A percentile compares a stretch with the other conserved stretches of the same genome.
phyloP scores from a whole-genome alignment of 148 eudicot species.

The Chenopodium suecicum region DNA sequence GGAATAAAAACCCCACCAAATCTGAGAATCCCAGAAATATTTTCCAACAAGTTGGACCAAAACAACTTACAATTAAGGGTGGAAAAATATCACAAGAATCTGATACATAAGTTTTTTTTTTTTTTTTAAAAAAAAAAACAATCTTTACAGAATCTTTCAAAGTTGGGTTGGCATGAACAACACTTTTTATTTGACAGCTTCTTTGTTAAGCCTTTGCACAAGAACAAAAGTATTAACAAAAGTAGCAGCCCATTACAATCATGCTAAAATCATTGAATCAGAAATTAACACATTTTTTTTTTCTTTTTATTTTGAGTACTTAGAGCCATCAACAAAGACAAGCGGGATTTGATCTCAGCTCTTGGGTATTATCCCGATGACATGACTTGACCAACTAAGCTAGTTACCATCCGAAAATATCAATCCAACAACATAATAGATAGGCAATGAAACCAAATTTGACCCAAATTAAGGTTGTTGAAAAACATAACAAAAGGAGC shows the following conservation, averaged over 20 bases:
- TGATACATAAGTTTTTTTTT: neutral
- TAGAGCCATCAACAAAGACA: no score
- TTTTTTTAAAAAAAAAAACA: neutral
- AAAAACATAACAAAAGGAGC: neutral
- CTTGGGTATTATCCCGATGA: no score
- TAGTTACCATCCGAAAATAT: neutral
- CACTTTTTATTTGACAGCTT: slow-evolving; percentile 10
- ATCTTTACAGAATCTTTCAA: slow-evolving; percentile 17
- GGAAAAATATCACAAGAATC: slow-evolving; percentile 21
- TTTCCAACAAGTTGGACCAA: slow-evolving; percentile 29
- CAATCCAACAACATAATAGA: neutral
- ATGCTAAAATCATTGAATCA: slow-evolving; percentile 4
- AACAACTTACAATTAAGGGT: slow-evolving; percentile 2
- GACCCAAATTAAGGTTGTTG: slow-evolving; percentile 15
- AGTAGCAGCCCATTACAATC: neutral
- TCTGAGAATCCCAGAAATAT: slow-evolving; percentile 22
- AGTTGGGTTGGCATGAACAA: slow-evolving; percentile 11
- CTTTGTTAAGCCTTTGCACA: slow-evolving; percentile 17
- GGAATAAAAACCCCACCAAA: slow-evolving; percentile 19
- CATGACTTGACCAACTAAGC: neutral
- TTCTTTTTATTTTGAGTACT: no score
- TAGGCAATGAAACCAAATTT: slow-evolving; percentile 1
- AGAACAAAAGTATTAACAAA: slow-evolving; percentile 1
- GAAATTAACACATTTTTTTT: neutral
- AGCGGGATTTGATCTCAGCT: neutral